Evolutionary conservation across 1,284 basidiomycete genomes (phyloP).

Genomic region (Xanthoconium separans): DNA sequence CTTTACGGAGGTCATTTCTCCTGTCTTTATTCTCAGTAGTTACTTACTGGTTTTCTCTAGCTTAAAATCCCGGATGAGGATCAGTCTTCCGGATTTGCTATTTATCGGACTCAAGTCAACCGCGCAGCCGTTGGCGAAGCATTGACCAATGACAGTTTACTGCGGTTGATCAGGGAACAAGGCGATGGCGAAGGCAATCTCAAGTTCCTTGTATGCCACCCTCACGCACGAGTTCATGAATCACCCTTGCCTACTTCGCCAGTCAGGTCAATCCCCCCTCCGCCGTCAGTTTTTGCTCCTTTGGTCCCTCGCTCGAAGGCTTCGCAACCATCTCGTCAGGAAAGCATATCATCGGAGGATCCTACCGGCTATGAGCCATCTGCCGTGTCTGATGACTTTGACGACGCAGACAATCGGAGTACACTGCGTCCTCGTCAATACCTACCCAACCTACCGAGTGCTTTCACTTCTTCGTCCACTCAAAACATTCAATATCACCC

Average conservation of each 20-base stretch:
- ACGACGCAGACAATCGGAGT: slow-evolving; percentile 50
- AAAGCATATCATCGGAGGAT: slow-evolving; percentile 70
- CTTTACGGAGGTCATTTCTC: slow-evolving; percentile 71
- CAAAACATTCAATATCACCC: slow-evolving; percentile 24
- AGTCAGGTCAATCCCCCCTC: slow-evolving; percentile 52
- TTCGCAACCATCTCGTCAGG: slow-evolving; percentile 57
- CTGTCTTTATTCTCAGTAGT: slow-evolving; percentile 1
- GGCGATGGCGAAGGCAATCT: slow-evolving; percentile 76
- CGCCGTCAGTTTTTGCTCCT: slow-evolving; percentile 42
- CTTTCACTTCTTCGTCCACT: slow-evolving; percentile 29
- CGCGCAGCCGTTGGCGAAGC: slow-evolving; percentile 71
- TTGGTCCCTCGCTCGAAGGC: slow-evolving; percentile 46
- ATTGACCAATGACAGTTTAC: slow-evolving; percentile 65
- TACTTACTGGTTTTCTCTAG: slow-evolving; percentile 39
- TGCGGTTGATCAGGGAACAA: slow-evolving; percentile 67
- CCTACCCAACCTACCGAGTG: slow-evolving; percentile 31
- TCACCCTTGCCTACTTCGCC: slow-evolving; percentile 41
- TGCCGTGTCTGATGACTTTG: slow-evolving; percentile 55
- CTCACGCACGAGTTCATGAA: slow-evolving; percentile 60
- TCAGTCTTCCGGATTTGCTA: slow-evolving; percentile 63
- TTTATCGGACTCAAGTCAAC: slow-evolving; percentile 85
- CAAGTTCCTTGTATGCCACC: slow-evolving; percentile 77
- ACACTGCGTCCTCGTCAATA: slow-evolving; percentile 42
- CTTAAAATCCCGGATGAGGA: slow-evolving; percentile 85
- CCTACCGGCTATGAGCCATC: slow-evolving; percentile 68